Evolutionary conservation across 2,329 filamentous ascomycete species (phyloP), one percentile per base, ranked within the genome.

Genomic region (Trichoderma sp.): DNA sequence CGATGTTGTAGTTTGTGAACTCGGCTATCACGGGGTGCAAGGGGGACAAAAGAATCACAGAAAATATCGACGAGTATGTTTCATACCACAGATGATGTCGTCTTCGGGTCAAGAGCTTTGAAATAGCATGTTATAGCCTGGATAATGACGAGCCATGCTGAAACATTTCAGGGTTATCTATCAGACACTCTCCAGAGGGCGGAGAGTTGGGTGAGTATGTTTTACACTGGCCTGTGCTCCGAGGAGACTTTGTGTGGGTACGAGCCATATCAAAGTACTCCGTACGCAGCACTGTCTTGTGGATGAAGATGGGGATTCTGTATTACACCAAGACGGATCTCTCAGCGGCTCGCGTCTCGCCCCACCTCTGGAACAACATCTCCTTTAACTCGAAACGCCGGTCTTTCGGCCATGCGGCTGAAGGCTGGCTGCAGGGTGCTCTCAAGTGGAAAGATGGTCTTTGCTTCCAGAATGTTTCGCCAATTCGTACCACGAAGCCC

Each of bases 321-420:
- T 47, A 43, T 43, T 43, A 20, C 36, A 66, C 68, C 32, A 30
- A 50, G 32, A 50, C 63, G 64, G 70, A 63, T 39, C 32, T 63
- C 39, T 34, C 39, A 43, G 30, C 58, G 36, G 63, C 63, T 62
- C 26, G 32, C 50, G 47, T 26, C 17, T 57, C 28, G 58, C 32
- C 36, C 50, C 43, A 63, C 65, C 53, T 30, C 70, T 61, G 17
- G 67, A 53, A 47, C 66, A 68, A 32, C 71, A 69, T 61, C 71
- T 70, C 61, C 57, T 67, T 50, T 43, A 39, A 63, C 43, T 63
- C 73, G 64, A 73, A 73, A 73, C 70, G 58, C 72, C 58, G 70
- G 70, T 13, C 57, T 59, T 20, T 32, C 57, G 28, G 2, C 62
- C 63, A 57, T 58, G 73, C 70, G 73, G 73, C 73, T 74, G 73